These are phyloP conservation scores for Emmonsia crescens DNA, from an alignment of 2,329 filamentous ascomycete genomes.

Conservation along the genomic window DNA sequence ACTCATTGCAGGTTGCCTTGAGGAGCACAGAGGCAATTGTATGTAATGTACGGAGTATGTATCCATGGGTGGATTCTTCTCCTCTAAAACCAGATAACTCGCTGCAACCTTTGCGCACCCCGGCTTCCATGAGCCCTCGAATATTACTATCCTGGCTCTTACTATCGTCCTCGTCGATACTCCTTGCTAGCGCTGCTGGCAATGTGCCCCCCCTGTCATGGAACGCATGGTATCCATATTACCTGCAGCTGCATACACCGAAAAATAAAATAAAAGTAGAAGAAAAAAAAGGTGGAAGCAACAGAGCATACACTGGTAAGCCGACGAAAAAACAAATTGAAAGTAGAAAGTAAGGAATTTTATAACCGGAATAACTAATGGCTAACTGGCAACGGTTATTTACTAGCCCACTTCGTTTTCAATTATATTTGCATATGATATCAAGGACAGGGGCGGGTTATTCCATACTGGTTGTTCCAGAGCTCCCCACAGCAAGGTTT, in stretches of 20 bases:
- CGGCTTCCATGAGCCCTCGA: background rate
- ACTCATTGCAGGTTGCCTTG: background rate
- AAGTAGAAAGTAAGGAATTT: background rate
- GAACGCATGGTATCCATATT: conserved; percentile 3
- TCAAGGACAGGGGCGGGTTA: background rate
- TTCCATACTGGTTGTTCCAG: background rate
- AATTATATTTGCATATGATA: background rate
- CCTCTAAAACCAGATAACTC: background rate
- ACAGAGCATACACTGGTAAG: background rate
- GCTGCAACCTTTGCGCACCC: background rate
- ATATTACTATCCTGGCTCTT: background rate
- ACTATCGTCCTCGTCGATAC: background rate
- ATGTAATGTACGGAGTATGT: background rate
- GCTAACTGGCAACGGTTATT: background rate
- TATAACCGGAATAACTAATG: background rate
- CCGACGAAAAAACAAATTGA: background rate
- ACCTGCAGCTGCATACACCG: background rate
- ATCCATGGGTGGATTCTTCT: background rate
- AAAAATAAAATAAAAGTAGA: background rate
- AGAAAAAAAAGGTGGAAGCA: background rate
- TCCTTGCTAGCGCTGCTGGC: background rate
- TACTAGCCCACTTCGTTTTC: background rate
- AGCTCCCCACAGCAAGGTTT: conserved; percentile 7
- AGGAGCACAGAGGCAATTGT: background rate
- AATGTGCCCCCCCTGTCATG: background rate